Evolutionary conservation across 83 land plant genomes (phyloP), one percentile per base, ranked within the genome.

Genomic region (Larix sibirica): DNA sequence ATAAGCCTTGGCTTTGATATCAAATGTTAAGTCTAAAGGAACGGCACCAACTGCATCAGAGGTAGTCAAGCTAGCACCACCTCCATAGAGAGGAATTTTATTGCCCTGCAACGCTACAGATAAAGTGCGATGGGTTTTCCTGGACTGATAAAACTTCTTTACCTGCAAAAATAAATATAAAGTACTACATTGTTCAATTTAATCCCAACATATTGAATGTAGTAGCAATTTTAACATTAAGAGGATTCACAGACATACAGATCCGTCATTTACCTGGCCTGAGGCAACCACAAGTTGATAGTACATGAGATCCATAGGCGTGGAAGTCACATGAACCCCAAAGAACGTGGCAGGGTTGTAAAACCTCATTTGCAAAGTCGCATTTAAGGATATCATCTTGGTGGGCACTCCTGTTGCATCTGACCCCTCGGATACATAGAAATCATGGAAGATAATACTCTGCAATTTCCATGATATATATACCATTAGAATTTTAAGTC

Each of bases 301-400:
- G 83, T 92, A 92, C 28, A 84, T 79, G 23, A 92, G 86, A 79
- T 85, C 90, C 14, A 88, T 65, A 1, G 92, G 89, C 2, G 90
- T 85, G 36, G 91, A 81, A 56, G 90, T 85, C 23, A 92, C 92
- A 75, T 92, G 94, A 62, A 90, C 87, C 18, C 94, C 94, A 81
- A 92, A 92, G 75, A 92, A 92, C 40, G 90, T 70, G 16, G 88
- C 94, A 16, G 89, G 86, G 85, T 92, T 92, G n/a, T 90, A 83
- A 80, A 76, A 92, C 10, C 82, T 59, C 64, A 92, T 6, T 83
- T 84, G 90, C 16, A 90, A 81, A 17, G 94, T 92, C 7, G 92
- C 86, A 66, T 92, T 92, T 79, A 90, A 4, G 31, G 92, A 81
- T 13, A 82, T 60, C 91, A 90, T 85, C 63, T 88, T 89, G n/a